Evolutionary conservation across 2,329 filamentous ascomycete genomes (phyloP).

Genomic region (Microdochium nivale): DNA sequence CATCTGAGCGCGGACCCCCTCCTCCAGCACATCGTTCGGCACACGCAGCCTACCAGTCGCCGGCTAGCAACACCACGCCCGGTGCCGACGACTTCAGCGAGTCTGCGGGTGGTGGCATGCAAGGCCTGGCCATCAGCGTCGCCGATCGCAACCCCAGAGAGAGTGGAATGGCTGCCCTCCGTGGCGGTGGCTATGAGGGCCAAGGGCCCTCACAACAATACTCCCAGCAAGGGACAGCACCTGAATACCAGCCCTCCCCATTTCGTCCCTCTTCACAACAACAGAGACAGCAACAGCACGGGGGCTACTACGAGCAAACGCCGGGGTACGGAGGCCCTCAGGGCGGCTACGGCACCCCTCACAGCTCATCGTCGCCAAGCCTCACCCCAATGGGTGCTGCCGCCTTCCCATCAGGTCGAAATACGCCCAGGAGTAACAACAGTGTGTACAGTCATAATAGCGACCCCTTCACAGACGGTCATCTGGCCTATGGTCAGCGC

Average conservation of each 20-base stretch:
- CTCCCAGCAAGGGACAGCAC: constrained; percentile 16
- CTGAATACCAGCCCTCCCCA: constrained; percentile 6
- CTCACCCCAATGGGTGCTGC: not conserved
- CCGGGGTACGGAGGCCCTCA: not conserved
- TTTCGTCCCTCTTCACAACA: constrained; percentile 7
- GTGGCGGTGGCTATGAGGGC: constrained; percentile 23
- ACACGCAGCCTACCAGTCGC: constrained; percentile 8
- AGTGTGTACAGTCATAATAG: constrained; percentile 38
- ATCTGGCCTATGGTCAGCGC: constrained; percentile 34
- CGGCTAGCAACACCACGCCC: constrained; percentile 40
- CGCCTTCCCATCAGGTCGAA: constrained; percentile 18
- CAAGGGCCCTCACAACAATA: constrained; percentile 7
- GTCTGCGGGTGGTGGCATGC: constrained; percentile 54
- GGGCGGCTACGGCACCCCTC: not conserved
- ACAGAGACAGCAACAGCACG: constrained; percentile 5
- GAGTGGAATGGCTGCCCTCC: constrained; percentile 55
- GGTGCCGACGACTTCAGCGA: constrained; percentile 61
- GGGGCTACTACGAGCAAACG: not conserved
- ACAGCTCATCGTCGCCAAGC: constrained; percentile 9
- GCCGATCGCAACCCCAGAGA: constrained; percentile 57
- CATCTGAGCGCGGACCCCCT: constrained; percentile 14
- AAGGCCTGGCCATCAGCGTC: constrained; percentile 57
- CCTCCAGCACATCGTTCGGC: constrained; percentile 14
- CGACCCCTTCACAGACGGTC: constrained; percentile 54
- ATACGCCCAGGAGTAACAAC: constrained; percentile 40